Evolutionary conservation across 2,329 filamentous ascomycete species (phyloP).

Genomic region (Cladosporium cucumerinum): DNA sequence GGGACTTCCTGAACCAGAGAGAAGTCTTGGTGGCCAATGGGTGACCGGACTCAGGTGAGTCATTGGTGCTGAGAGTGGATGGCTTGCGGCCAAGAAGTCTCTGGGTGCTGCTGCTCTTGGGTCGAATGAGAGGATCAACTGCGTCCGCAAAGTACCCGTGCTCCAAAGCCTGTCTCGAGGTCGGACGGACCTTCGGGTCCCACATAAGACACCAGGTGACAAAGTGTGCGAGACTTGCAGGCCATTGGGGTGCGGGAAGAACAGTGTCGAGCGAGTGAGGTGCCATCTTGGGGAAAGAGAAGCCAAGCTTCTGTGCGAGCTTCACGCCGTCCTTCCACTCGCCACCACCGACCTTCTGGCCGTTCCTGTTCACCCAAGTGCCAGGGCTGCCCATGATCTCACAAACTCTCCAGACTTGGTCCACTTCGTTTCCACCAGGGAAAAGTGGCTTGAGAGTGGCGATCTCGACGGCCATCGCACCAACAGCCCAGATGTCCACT

Average conservation of each 20-base stretch:
- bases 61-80: conserved; percentile 68
- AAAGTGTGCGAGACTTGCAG: conserved; percentile 79
- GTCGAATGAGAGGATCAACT: conserved; percentile 74
- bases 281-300: conserved; percentile 98
- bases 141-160: conserved; percentile 95
- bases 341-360: conserved; percentile 81
- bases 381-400: conserved; percentile 99
- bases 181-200: conserved; percentile 90
- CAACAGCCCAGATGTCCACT: conserved; percentile 97
- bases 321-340: conserved; percentile 96
- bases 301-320: conserved; percentile 91
- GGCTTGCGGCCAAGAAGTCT: conserved; percentile 84
- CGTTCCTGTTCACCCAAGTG: conserved; percentile 94
- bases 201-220: conserved; percentile 99
- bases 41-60: conserved; percentile 56
- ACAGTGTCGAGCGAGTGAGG: conserved; percentile 96
- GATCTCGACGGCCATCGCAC: conserved; percentile 97
- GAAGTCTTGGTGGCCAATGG: conserved; percentile 73
- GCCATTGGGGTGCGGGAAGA: conserved; percentile 87
- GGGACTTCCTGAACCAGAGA: conserved; percentile 90
- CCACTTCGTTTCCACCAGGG: conserved; percentile 95
- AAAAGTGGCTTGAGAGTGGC: conserved; percentile 95
- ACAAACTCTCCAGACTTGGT: conserved; percentile 97
- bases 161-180: conserved; percentile 86
- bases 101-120: conserved; percentile 87